Percentiles rank a stretch among this genome's conserved stretches.
These are phyloP conservation scores for Westerdykella aurantiaca DNA, from an alignment of 2,329 filamentous ascomycete species.

Conservation along the genomic window DNA sequence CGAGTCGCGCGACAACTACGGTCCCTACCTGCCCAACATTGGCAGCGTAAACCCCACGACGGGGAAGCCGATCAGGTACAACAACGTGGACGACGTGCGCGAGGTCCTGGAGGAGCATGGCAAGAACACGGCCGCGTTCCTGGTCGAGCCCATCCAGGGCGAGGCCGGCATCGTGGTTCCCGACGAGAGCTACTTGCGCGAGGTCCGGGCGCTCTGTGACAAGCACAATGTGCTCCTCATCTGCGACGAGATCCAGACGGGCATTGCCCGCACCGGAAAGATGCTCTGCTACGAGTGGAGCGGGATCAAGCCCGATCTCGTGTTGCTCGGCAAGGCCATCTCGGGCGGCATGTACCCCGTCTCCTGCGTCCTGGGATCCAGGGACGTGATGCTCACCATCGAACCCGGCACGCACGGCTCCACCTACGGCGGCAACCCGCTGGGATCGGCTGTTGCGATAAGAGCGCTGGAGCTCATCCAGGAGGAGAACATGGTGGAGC, in stretches of 20 bases:
- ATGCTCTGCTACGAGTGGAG: conserved; percentile 95
- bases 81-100: conserved; percentile 75
- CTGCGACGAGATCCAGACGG: conserved; percentile 97
- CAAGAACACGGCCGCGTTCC: conserved; percentile 80
- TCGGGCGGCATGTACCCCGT: conserved; percentile 99
- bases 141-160: conserved; percentile 94
- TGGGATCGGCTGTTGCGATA: conserved; percentile 93
- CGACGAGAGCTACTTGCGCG: conserved; percentile 76
- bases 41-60: conserved; percentile 72
- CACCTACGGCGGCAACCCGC: conserved; percentile 96
- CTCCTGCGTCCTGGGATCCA: conserved; percentile 79
- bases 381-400: conserved; percentile 90
- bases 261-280: conserved; percentile 88
- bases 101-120: conserved; percentile 74
- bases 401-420: conserved; percentile 96
- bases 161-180: conserved; percentile 96
- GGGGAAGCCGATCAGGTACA: conserved; percentile 73
- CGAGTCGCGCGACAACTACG: conserved; percentile 94
- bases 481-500: conserved; percentile 81
- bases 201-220: conserved; percentile 79
- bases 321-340: conserved; percentile 94
- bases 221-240: conserved; percentile 95
- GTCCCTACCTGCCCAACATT: conserved; percentile 86
- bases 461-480: conserved; percentile 89
- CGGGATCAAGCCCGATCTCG: conserved; percentile 88